These are phyloP conservation scores for Nemania sp. DNA, from an alignment of 2,329 filamentous ascomycete species.

Conservation along the genomic window DNA sequence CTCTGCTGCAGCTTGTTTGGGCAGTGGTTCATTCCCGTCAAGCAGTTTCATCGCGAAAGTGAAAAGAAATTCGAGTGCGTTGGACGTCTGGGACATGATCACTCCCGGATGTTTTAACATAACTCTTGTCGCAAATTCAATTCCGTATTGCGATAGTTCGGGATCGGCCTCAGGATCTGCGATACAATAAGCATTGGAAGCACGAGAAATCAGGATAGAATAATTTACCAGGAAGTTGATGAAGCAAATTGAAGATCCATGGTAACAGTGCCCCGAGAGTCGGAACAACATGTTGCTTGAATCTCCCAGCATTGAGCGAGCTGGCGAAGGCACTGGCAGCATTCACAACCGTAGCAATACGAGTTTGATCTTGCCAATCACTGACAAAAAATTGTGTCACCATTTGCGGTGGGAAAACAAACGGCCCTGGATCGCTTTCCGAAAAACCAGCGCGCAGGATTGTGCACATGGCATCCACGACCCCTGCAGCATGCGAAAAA, in stretches of 20 bases:
- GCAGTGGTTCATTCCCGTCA: constrained; percentile 71
- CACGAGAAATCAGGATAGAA: background rate
- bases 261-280: constrained; percentile 58
- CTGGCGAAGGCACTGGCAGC: constrained; percentile 72
- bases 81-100: constrained; percentile 61
- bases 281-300: constrained; percentile 46
- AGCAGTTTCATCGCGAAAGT: constrained; percentile 72
- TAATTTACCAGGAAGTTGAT: constrained; percentile 58
- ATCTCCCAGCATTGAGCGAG: constrained; percentile 54
- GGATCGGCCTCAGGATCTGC: constrained; percentile 64
- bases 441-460: constrained; percentile 75
- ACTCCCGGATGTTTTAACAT: constrained; percentile 63
- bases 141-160: constrained; percentile 72
- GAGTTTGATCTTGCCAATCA: constrained; percentile 60
- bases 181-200: background rate
- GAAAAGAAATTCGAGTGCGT: constrained; percentile 67
- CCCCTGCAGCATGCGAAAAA: constrained; percentile 65
- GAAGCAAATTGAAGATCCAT: constrained; percentile 66
- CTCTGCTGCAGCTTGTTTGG: constrained; percentile 72
- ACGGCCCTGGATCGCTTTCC: constrained; percentile 73
- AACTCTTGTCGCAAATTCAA: constrained; percentile 71
- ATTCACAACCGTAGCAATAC: constrained; percentile 69
- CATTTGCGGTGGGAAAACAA: constrained; percentile 69
- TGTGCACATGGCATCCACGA: constrained; percentile 71
- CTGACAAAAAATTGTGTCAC: constrained; percentile 69